Conservation (phyloP, 441 rosid species). For the Macaranga tanarius region DNA sequence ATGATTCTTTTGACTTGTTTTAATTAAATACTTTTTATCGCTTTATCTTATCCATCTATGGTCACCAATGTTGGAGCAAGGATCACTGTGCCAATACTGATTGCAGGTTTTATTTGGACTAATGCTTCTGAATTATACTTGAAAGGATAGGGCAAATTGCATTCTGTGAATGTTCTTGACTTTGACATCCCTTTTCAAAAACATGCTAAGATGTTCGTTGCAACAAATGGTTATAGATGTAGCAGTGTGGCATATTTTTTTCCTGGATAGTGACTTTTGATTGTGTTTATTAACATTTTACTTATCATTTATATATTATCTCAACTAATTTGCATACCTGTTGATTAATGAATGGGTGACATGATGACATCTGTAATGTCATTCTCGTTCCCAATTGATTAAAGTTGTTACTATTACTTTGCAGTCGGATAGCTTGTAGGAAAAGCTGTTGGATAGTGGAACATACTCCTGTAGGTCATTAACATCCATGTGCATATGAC, state of each 20-base stretch:
- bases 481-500: slow-evolving; percentile 11
- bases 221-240: neutral
- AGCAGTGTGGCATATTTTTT: neutral
- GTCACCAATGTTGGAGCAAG: neutral
- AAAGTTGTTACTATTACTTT: neutral
- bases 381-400: slow-evolving; percentile 7
- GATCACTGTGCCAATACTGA: neutral
- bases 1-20: slow-evolving; percentile 1
- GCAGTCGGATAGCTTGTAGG: slow-evolving; percentile 8
- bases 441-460: slow-evolving; percentile 11
- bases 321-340: no score
- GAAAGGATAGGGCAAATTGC: slow-evolving; percentile 1
- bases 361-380: neutral
- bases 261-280: neutral
- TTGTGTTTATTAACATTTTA: slow-evolving; percentile 1
- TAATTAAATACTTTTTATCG: neutral
- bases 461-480: slow-evolving; percentile 3
- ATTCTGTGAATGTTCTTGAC: neutral
- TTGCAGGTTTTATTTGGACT: neutral
- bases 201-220: neutral
- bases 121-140: neutral
- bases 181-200: neutral
- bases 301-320: no score
- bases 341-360: neutral
- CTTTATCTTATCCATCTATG: neutral